Evolutionary conservation across 2,329 filamentous ascomycete species (phyloP), one percentile per base, ranked within the genome.

Genomic region (Chaetoscypha palmicola): DNA sequence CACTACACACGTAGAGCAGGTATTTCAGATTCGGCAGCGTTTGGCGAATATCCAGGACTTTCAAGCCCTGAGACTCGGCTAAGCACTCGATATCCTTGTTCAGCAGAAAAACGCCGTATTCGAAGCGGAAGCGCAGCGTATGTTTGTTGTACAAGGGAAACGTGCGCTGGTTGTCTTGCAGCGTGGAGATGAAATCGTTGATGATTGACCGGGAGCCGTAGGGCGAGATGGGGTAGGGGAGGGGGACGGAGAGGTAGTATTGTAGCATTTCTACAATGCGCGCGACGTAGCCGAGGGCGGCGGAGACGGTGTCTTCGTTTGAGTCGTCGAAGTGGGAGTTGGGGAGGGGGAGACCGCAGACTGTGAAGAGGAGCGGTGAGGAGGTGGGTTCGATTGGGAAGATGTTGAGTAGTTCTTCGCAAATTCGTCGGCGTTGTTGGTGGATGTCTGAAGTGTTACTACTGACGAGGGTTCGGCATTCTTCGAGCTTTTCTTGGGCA

Each of bases 1-100:
- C 87, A 23, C 86, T 92, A 53, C 89, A 83, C 2, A 97, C 83
- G 56, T 94, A 95, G 2, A 97, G 69, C 12, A 97, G 69, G 56
- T 95, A 96, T 62, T 95, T 94, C 8, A 98, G 70, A 59, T 98
- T 98, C 1, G 91, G 89, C 5, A 97, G 68, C 0, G 91, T 94
- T 55, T 97, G 88, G 3, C 92, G 77, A 14, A 96, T 88, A 58
- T 98, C 92, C 50, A 96, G 75, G 1, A 94, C 81, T 36, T 83
- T 81, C 10, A 96, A 69, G 0, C 83, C 83, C 52, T 89, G 81
- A 1, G 73, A 70, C 3, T 70, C 67, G 47, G 78, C 81, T 3
- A 83, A 68, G 0, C 72, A 66, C 56, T 97, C 90, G 44, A 98
- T 90, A 59, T 97, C 72, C 66, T 97, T 96, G 68, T 97, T 97